A percentile compares a stretch with the other conserved stretches of the same genome.
Conservation (phyloP, 192 early-diverging fungal genomes). For the Umbelopsis ramanniana region DNA sequence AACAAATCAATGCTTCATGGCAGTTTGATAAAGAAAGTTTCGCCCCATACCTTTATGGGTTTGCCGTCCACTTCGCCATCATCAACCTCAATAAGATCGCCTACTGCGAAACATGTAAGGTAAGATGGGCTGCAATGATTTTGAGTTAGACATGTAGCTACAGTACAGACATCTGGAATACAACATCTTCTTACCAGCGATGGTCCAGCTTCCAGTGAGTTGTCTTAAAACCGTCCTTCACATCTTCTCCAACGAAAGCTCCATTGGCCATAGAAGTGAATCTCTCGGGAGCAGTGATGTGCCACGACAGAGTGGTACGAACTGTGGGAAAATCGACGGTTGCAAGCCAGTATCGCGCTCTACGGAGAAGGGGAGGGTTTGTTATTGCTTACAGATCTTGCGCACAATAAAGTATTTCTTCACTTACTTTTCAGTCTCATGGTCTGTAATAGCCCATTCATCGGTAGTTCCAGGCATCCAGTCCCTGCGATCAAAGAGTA, state of each 20-base stretch:
- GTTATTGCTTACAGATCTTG: too few relatives aligned
- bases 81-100: slow-evolving; percentile 47
- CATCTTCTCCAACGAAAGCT: slow-evolving; percentile 25
- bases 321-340: slow-evolving; percentile 54
- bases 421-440: slow-evolving; percentile 47
- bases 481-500: slow-evolving; percentile 51
- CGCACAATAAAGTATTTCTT: too few relatives aligned
- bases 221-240: slow-evolving; percentile 35
- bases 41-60: slow-evolving; percentile 39
- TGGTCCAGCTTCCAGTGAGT: slow-evolving; percentile 47
- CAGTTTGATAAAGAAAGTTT: not conserved
- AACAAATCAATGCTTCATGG: not conserved
- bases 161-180: too few relatives aligned
- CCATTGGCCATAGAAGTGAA: slow-evolving; percentile 55
- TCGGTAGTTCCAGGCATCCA: slow-evolving; percentile 31
- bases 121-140: slow-evolving; percentile 46
- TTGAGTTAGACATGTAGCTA: not conserved
- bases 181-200: slow-evolving; percentile 25
- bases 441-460: slow-evolving; percentile 49
- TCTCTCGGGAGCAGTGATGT: slow-evolving; percentile 45
- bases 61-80: slow-evolving; percentile 51
- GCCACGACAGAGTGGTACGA: slow-evolving; percentile 47
- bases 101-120: slow-evolving; percentile 55
- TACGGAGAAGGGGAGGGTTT: not conserved
- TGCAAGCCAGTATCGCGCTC: slow-evolving; percentile 58